phyloP scores from a whole-genome alignment of 371 early-diverging fungal genomes.

The Apophysomyces sp. region DNA sequence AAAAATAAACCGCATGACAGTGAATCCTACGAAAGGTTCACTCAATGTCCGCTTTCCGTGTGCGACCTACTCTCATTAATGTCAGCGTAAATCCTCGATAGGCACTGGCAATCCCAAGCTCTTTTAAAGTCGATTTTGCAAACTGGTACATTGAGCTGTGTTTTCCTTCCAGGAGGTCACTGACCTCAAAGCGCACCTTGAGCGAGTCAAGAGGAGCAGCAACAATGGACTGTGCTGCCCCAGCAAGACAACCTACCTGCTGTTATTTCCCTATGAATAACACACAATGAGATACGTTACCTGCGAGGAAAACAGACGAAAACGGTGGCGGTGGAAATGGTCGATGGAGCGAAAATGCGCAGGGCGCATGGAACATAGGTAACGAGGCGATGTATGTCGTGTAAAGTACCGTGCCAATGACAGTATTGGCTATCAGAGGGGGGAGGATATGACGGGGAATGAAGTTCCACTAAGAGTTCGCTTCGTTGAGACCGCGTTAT shows the following conservation, averaged over 20 bases:
- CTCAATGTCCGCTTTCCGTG: background rate
- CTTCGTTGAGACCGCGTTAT: no score
- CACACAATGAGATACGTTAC: constrained; percentile 15
- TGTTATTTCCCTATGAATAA: background rate
- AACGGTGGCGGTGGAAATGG: constrained; percentile 63
- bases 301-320: constrained; percentile 57
- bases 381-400: constrained; percentile 58
- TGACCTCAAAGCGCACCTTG: constrained; percentile 73
- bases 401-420: constrained; percentile 70
- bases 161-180: constrained; percentile 72
- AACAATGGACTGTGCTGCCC: constrained; percentile 72
- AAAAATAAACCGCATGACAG: constrained; percentile 75
- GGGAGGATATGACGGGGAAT: constrained; percentile 73
- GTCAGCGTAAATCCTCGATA: constrained; percentile 74
- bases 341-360: constrained; percentile 53
- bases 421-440: constrained; percentile 72
- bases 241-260: constrained; percentile 61
- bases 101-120: constrained; percentile 61
- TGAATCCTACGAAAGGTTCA: constrained; percentile 50
- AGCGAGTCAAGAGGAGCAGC: constrained; percentile 78
- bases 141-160: constrained; percentile 70
- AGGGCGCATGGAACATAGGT: constrained; percentile 59
- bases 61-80: constrained; percentile 50
- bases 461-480: constrained; percentile 58
- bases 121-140: constrained; percentile 63